Evolutionary conservation across 108 stramenopile species (phyloP).

Genomic region (Cyclotella kingstonii): DNA sequence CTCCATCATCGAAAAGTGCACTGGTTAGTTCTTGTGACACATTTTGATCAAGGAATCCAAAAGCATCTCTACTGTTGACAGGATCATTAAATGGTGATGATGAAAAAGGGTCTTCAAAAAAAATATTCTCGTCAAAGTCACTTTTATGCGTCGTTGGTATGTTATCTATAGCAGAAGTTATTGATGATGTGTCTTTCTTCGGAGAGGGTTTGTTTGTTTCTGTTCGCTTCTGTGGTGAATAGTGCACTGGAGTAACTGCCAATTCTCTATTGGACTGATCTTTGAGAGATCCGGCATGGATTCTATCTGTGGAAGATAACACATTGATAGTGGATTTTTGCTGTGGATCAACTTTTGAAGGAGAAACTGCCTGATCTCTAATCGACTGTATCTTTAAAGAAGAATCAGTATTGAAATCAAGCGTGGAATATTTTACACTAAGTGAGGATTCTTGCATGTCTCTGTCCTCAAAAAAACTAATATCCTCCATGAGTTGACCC

Average conservation of each 20-base stretch:
- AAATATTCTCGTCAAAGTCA: too few species aligned
- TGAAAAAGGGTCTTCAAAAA: conserved; percentile 33
- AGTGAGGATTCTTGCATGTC: background rate
- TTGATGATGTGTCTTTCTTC: too few species aligned
- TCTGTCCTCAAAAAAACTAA: conserved; percentile 12
- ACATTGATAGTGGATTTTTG: too few species aligned
- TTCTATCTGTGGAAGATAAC: too few species aligned
- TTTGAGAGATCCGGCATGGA: too few species aligned
- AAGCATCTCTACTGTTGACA: conserved; percentile 16
- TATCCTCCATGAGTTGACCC: conserved; percentile 17
- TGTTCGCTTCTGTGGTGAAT: background rate
- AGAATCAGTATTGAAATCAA: background rate
- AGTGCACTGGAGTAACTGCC: too few species aligned
- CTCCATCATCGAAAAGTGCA: conserved; percentile 14
- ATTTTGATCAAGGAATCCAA: conserved; percentile 27
- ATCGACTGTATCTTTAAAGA: too few species aligned
- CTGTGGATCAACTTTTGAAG: too few species aligned
- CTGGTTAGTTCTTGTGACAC: background rate
- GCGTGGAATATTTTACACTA: background rate
- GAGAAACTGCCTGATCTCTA: too few species aligned
- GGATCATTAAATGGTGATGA: conserved; percentile 20
- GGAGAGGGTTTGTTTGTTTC: background rate
- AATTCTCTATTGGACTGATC: too few species aligned
- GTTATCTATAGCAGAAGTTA: too few species aligned
- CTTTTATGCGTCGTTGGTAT: too few species aligned